phyloP scores from a whole-genome alignment of 441 rosid genomes.

The Erodium texanum region DNA sequence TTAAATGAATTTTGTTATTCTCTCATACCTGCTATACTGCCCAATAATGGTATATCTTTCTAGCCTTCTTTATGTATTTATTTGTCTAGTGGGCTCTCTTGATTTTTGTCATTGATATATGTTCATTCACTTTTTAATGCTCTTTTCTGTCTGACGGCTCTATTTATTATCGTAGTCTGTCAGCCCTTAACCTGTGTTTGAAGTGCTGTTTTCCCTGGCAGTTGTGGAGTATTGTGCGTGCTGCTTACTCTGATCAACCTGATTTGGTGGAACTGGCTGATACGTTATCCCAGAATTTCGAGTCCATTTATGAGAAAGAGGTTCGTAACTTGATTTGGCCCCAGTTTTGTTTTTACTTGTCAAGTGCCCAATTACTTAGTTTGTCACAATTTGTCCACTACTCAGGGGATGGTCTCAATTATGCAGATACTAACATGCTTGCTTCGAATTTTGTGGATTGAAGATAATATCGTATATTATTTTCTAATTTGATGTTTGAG shows the following conservation, averaged over 20 bases:
- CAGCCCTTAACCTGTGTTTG: slow-evolving; percentile 15
- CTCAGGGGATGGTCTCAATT: neutral
- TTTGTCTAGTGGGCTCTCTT: neutral
- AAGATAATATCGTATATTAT: neutral
- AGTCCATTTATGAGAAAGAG: slow-evolving; percentile 66
- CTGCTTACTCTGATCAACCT: slow-evolving; percentile 60
- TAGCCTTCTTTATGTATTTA: neutral
- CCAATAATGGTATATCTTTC: neutral
- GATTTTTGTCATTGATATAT: neutral
- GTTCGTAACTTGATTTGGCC: slow-evolving; percentile 29
- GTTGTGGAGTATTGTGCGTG: slow-evolving; percentile 72
- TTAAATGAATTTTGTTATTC: neutral
- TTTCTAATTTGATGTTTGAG: neutral
- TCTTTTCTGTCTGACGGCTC: neutral
- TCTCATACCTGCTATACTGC: neutral
- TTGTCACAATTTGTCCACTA: neutral
- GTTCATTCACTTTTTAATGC: neutral
- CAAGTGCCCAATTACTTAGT: slow-evolving; percentile 3
- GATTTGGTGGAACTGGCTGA: slow-evolving; percentile 66
- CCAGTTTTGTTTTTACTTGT: neutral
- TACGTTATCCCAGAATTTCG: slow-evolving; percentile 64
- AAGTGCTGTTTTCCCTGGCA: slow-evolving; percentile 38
- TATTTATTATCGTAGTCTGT: slow-evolving; percentile 2
- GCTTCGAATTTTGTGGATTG: neutral
- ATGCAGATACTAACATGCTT: neutral